These are phyloP conservation scores for Helichrysum umbraculigerum DNA, from an alignment of 129 eudicot species.

Conservation along the genomic window DNA sequence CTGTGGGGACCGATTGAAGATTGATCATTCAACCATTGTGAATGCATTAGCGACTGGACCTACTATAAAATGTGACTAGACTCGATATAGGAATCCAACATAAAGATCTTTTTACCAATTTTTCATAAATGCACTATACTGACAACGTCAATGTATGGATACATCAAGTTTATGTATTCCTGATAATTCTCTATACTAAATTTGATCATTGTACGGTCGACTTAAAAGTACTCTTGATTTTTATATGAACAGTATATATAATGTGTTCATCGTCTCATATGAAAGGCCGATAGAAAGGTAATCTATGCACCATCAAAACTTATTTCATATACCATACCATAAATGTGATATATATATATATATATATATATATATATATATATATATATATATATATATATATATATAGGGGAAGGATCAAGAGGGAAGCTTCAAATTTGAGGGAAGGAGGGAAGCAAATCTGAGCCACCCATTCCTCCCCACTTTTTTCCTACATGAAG, in stretches of 20 bases:
- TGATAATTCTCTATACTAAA: not conserved
- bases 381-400: too few species aligned
- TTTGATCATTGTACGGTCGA: not conserved
- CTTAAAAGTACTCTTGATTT: not conserved
- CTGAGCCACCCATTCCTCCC: too few species aligned
- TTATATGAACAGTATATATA: not conserved
- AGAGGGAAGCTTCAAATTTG: too few species aligned
- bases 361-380: too few species aligned
- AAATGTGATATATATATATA: too few species aligned
- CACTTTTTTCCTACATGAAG: too few species aligned
- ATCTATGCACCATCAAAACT: not conserved
- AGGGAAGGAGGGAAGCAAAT: too few species aligned
- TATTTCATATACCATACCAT: not conserved
- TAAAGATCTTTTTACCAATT: not conserved
- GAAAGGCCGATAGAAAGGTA: not conserved
- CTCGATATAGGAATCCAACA: constrained; percentile 3
- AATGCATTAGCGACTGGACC: constrained; percentile 9
- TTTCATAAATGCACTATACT: not conserved
- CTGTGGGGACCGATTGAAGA: not conserved
- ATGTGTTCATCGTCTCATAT: not conserved
- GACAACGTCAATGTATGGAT: constrained; percentile 1
- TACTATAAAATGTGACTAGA: not conserved
- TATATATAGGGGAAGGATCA: too few species aligned
- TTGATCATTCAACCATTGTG: not conserved
- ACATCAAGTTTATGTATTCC: not conserved